These are phyloP conservation scores for Rhizopus arrhizus DNA, from an alignment of 371 early-diverging fungal genomes.

Conservation along the genomic window DNA sequence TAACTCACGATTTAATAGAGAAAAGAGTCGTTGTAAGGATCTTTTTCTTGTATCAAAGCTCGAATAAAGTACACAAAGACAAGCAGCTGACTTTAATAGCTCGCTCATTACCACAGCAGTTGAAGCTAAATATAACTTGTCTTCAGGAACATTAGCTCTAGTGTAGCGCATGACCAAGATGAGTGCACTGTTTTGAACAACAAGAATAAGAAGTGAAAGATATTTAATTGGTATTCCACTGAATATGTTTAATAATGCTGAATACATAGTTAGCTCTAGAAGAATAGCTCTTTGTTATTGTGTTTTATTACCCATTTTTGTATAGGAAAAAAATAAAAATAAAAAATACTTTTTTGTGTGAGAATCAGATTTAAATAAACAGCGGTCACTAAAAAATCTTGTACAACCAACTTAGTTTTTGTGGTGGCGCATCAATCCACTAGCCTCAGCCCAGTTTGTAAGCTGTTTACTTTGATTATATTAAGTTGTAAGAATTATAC, in stretches of 20 bases:
- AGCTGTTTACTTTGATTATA: too few relatives aligned
- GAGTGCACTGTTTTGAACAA: conserved; percentile 87
- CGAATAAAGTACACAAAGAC: conserved; percentile 58
- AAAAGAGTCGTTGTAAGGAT: conserved; percentile 25
- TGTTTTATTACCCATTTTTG: not conserved
- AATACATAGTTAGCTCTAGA: not conserved
- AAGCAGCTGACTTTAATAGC: conserved; percentile 76
- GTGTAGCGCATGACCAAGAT: conserved; percentile 86
- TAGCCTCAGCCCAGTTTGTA: too few relatives aligned
- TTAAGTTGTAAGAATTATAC: too few relatives aligned
- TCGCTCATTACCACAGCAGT: conserved; percentile 91
- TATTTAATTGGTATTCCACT: conserved; percentile 72
- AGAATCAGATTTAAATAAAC: too few relatives aligned
- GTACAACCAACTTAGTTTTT: too few relatives aligned
- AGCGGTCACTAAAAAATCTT: too few relatives aligned
- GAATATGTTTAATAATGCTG: conserved; percentile 7
- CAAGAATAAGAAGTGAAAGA: conserved; percentile 80
- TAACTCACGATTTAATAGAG: conserved; percentile 40
- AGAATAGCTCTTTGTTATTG: not conserved
- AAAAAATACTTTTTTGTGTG: too few relatives aligned
- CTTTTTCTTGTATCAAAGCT: conserved; percentile 29
- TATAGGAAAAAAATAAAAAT: not conserved
- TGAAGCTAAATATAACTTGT: conserved; percentile 72
- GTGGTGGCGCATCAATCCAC: too few relatives aligned
- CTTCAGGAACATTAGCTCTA: conserved; percentile 50